Percentiles rank a stretch among this genome's conserved stretches.
Evolutionary conservation across 2,329 filamentous ascomycete species (phyloP).

Genomic region (Colletotrichum liriopes): DNA sequence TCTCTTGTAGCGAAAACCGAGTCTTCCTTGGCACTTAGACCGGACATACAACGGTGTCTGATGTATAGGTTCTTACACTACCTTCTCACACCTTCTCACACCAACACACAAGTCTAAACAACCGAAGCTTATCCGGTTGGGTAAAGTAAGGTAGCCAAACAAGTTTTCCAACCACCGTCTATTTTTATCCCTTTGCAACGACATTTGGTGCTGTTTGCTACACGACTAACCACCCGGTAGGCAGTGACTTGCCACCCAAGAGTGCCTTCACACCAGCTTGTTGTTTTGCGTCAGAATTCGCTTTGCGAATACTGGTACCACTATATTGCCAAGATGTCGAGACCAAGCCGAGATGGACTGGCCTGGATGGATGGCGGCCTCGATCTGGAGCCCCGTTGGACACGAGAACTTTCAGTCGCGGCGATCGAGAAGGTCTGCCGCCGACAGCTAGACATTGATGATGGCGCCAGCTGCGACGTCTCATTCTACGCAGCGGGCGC

Average conservation of each 20-base stretch:
- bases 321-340: neutral
- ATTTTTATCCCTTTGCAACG: too few species aligned
- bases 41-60: too few species aligned
- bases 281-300: neutral
- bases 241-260: too few species aligned
- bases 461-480: slow-evolving; percentile 38
- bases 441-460: slow-evolving; percentile 24
- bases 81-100: too few species aligned
- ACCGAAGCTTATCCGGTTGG: neutral
- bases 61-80: too few species aligned
- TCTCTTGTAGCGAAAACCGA: too few species aligned
- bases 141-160: neutral
- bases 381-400: slow-evolving; percentile 40
- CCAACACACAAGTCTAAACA: neutral
- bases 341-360: slow-evolving; percentile 20
- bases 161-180: too few species aligned
- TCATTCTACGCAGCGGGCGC: slow-evolving; percentile 39
- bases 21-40: too few species aligned
- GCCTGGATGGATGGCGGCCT: slow-evolving; percentile 40
- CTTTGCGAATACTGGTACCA: neutral
- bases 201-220: too few species aligned
- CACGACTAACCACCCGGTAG: too few species aligned
- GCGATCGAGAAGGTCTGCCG: slow-evolving; percentile 43
- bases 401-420: slow-evolving; percentile 37
- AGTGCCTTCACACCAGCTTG: too few species aligned